Percentiles rank a stretch among this genome's conserved stretches.
phyloP scores from a whole-genome alignment of 345 rosid genomes.

The Acer campestre region DNA sequence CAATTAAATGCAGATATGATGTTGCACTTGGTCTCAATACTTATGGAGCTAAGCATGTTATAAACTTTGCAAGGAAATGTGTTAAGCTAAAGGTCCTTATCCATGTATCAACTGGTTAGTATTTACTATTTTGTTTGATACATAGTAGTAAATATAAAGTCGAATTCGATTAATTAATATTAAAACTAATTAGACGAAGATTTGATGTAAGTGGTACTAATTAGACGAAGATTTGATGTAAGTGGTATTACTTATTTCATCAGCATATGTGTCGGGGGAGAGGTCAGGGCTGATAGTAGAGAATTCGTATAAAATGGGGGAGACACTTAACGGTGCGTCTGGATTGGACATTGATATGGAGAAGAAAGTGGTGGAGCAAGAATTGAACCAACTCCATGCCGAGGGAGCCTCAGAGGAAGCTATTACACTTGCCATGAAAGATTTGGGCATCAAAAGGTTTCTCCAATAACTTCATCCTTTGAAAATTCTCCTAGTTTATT shows the following conservation, averaged over 20 bases:
- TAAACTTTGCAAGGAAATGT: slow-evolving; percentile 50
- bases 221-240: too few species aligned
- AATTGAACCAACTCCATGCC: slow-evolving; percentile 42
- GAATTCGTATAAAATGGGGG: slow-evolving; percentile 47
- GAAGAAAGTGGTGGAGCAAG: slow-evolving; percentile 44
- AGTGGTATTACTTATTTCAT: slow-evolving; percentile 8
- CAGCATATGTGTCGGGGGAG: slow-evolving; percentile 73
- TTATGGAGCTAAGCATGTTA: slow-evolving; percentile 45
- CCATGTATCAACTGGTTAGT: slow-evolving; percentile 72
- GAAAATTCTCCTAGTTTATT: not conserved
- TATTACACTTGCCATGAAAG: slow-evolving; percentile 53
- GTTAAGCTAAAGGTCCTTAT: slow-evolving; percentile 36
- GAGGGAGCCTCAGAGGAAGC: slow-evolving; percentile 38
- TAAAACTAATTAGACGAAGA: too few species aligned
- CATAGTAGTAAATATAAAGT: not conserved
- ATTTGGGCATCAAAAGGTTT: slow-evolving; percentile 62
- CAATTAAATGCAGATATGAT: slow-evolving; percentile 51
- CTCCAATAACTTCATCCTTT: not conserved
- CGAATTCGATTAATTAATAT: too few species aligned
- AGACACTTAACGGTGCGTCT: slow-evolving; percentile 49
- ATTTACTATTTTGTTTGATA: slow-evolving; percentile 7
- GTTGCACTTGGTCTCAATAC: slow-evolving; percentile 56
- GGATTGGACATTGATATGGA: slow-evolving; percentile 59
- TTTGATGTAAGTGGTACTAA: too few species aligned
- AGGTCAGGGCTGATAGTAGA: slow-evolving; percentile 51